Evolutionary conservation across 257 asterid genomes (phyloP), one percentile per base, ranked within the genome.

Genomic region (Scutellaria barbata): DNA sequence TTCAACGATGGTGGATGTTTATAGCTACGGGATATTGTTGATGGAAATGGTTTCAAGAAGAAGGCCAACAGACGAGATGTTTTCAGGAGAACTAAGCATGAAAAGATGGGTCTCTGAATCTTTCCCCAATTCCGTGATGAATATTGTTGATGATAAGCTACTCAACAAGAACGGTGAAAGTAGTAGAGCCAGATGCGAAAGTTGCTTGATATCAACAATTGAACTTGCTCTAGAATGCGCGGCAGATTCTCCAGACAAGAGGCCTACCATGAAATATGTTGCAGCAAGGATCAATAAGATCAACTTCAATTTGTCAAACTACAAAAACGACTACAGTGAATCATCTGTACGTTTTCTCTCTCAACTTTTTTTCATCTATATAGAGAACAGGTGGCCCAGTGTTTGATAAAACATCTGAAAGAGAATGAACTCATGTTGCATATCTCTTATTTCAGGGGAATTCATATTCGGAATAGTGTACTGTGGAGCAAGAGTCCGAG

Each of bases 21-120:
- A 74, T 13, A 66, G 74, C 62, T 74, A 37, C 3, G 79, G 79
- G 47, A 59, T 74, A n/a, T 14, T 74, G 40, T 33, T 74, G 55
- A 74, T 74, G 79, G 79, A 74, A 41, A 52, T 63, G 5, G 33
- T 53, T 16, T 46, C 69, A 4, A 66, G 66, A 16, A 74, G 47
- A 35, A 66, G 22, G 46, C 79, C 79, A 0, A 57, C 20, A 1
- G 79, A 74, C 14, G 73, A 47, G 17, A 57, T 74, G 60, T 74
- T 74, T 47, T 18, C 13, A 0, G 79, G 56, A 40, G 74, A 58
- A 47, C 48, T 74, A 39, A 66, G 57, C 37, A 35, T 74, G 55
- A 74, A 58, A 62, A 22, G 13, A 14, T 74, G 79, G 79, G 62
- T 74, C 39, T 42, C 13, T 1, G 39, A 50, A 35, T 66, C 72